These are phyloP conservation scores for Flaveria trinervia DNA, from an alignment of 129 eudicot species.

Conservation along the genomic window DNA sequence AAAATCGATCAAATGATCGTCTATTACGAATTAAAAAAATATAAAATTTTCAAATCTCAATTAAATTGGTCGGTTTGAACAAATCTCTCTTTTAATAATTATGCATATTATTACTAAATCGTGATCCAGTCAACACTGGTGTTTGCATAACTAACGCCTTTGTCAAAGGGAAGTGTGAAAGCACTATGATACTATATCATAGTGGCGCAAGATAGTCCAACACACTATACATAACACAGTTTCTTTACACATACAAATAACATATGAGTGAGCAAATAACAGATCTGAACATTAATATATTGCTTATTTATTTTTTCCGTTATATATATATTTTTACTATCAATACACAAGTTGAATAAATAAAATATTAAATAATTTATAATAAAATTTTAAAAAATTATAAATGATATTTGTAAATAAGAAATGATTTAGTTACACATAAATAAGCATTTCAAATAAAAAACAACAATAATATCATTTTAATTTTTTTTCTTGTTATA, in stretches of 20 bases:
- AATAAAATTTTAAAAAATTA: no score
- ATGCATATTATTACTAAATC: neutral
- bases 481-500: no score
- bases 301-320: neutral
- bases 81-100: neutral
- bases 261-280: neutral
- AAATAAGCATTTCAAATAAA: no score
- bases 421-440: no score
- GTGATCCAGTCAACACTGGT: constrained; percentile 16
- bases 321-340: no score
- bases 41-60: neutral
- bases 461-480: no score
- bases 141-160: constrained; percentile 20
- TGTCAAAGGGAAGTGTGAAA: constrained; percentile 18
- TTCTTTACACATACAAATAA: neutral
- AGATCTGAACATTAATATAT: neutral
- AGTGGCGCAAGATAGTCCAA: constrained; percentile 22
- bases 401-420: no score
- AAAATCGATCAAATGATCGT: no score
- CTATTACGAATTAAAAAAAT: no score
- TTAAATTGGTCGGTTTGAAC: neutral
- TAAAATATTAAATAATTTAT: no score
- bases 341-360: no score
- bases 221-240: neutral
- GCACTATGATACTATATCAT: neutral